phyloP scores from a whole-genome alignment of 305 asterid genomes.

The Solanum hybrid region DNA sequence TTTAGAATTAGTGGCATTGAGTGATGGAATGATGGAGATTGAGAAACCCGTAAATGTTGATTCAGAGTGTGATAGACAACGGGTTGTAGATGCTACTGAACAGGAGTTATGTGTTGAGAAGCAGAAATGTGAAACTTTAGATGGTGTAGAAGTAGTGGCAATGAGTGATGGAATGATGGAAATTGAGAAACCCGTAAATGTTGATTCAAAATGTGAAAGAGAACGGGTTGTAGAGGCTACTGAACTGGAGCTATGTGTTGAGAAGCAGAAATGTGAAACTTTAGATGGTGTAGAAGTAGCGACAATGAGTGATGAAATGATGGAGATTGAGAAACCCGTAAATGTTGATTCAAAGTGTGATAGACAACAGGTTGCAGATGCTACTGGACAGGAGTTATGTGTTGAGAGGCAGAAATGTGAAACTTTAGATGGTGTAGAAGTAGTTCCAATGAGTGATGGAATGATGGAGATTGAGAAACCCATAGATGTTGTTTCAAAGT shows the following conservation, averaged over 20 bases:
- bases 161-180: conserved; percentile 14
- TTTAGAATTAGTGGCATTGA: neutral
- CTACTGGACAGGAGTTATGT: conserved; percentile 11
- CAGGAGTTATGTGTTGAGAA: conserved; percentile 13
- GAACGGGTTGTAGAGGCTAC: conserved; percentile 8
- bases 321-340: conserved; percentile 11
- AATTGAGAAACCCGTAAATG: conserved; percentile 6
- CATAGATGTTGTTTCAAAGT: conserved; percentile 14
- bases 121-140: neutral
- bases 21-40: conserved; percentile 15
- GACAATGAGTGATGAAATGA: conserved; percentile 3
- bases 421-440: conserved; percentile 2
- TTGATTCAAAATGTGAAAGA: conserved; percentile 19
- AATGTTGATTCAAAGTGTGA: conserved; percentile 23
- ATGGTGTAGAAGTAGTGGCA: neutral
- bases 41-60: conserved; percentile 7
- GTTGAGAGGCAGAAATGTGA: neutral
- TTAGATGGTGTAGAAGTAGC: neutral
- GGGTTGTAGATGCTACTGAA: conserved; percentile 13
- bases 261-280: conserved; percentile 9
- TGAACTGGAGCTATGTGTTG: conserved; percentile 13
- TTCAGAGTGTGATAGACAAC: conserved; percentile 17
- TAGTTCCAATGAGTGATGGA: conserved; percentile 7
- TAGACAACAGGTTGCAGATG: conserved; percentile 13
- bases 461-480: conserved; percentile 15